A percentile compares a stretch with the other conserved stretches of the same genome.
phyloP scores from a whole-genome alignment of 1,284 basidiomycete genomes.

The Trichosporon sp. region DNA sequence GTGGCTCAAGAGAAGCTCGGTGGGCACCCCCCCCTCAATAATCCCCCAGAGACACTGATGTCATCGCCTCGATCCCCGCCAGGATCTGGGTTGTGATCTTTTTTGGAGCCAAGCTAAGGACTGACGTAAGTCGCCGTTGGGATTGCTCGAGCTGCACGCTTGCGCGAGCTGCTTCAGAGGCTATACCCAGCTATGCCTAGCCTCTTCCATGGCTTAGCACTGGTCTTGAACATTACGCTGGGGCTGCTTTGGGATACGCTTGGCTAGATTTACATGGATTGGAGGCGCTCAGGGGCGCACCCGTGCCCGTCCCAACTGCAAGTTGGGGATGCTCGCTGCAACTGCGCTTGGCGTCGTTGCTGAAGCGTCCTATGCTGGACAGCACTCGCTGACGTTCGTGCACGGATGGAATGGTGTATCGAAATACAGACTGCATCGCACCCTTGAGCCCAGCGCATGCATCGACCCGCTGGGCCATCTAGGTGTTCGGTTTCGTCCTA shows the following conservation, averaged over 20 bases:
- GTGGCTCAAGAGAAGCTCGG: not conserved
- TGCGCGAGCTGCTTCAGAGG: too few species aligned
- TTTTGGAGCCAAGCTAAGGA: not conserved
- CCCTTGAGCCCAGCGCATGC: constrained; percentile 1
- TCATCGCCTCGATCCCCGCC: not conserved
- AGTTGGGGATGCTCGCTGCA: not conserved
- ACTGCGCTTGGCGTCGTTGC: too few species aligned
- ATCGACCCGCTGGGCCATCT: not conserved
- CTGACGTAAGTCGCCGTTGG: not conserved
- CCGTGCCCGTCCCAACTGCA: not conserved
- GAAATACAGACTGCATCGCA: constrained; percentile 6
- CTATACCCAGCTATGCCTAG: not conserved
- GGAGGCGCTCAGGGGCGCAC: too few species aligned
- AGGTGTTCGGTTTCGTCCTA: constrained; percentile 8
- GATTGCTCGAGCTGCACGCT: not conserved
- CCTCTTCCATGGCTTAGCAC: not conserved
- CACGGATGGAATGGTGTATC: not conserved
- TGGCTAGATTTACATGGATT: too few species aligned
- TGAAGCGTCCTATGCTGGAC: too few species aligned
- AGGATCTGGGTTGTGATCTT: not conserved
- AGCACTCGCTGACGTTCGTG: too few species aligned
- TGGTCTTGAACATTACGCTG: too few species aligned
- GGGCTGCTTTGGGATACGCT: not conserved
- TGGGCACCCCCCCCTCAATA: too few species aligned
- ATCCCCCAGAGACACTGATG: not conserved